phyloP scores from a whole-genome alignment of 148 eudicot genomes.

The Camellia lanceoleosa region DNA sequence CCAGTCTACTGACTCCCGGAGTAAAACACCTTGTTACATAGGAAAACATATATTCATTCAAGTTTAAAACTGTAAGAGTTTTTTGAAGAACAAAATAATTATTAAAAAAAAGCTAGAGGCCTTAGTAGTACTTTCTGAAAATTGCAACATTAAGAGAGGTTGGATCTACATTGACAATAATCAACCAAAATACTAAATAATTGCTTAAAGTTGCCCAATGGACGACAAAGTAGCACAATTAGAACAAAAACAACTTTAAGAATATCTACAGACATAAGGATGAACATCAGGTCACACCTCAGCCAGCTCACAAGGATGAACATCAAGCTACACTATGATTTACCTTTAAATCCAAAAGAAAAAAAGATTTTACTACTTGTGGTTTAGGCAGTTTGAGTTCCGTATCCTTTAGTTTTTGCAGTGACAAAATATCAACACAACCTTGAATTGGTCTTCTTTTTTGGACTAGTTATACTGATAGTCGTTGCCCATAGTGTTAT shows the following conservation, averaged over 20 bases:
- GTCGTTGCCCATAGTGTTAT: no score
- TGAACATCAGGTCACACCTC: background rate
- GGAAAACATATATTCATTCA: background rate
- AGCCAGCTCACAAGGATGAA: background rate
- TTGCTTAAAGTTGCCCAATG: background rate
- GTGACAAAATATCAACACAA: background rate
- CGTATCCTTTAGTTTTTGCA: background rate
- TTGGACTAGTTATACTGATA: no score
- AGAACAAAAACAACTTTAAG: background rate
- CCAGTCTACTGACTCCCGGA: background rate
- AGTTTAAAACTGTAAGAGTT: background rate
- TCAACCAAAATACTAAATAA: background rate
- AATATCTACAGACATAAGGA: background rate
- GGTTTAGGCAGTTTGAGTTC: background rate
- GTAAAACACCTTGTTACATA: background rate
- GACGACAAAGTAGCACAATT: background rate
- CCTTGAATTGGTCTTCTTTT: background rate
- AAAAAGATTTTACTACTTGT: background rate
- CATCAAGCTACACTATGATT: background rate
- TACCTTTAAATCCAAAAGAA: background rate
- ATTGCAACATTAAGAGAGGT: background rate
- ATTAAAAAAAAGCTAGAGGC: background rate
- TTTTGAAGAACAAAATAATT: background rate
- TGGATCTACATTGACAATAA: background rate
- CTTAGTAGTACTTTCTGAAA: background rate